phyloP scores from a whole-genome alignment of 1,284 basidiomycete species.

The Sanghuangporus weigelae region DNA sequence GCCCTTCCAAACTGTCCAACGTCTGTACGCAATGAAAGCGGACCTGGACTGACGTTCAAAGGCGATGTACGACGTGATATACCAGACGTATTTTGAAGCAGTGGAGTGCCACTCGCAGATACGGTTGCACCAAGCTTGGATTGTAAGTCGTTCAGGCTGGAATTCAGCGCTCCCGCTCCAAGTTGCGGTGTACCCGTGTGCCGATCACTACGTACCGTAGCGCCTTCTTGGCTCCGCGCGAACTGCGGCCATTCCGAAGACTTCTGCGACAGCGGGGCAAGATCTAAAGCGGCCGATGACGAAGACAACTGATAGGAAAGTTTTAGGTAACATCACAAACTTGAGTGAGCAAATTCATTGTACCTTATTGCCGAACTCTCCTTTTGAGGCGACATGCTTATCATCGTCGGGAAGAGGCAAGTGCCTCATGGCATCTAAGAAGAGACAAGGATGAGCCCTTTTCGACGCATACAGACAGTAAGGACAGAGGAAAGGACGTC shows the following conservation, averaged over 20 bases:
- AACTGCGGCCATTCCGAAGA: conserved; percentile 94
- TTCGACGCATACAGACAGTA: background rate
- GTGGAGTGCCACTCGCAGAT: conserved; percentile 59
- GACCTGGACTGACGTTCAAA: conserved; percentile 20
- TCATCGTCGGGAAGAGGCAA: conserved; percentile 90
- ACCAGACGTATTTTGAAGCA: conserved; percentile 56
- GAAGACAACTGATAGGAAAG: conserved; percentile 59
- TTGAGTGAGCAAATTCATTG: conserved; percentile 20
- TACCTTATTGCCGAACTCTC: conserved; percentile 55
- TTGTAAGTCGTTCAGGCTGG: conserved; percentile 43
- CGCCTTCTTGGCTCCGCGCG: conserved; percentile 53
- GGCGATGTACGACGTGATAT: conserved; percentile 45
- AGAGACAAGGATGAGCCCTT: conserved; percentile 11
- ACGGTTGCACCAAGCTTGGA: conserved; percentile 41
- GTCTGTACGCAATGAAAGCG: conserved; percentile 21
- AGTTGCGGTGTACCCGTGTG: conserved; percentile 56
- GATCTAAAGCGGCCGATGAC: conserved; percentile 89
- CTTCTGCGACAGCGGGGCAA: conserved; percentile 86
- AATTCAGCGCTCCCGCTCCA: conserved; percentile 34
- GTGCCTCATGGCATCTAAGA: conserved; percentile 82
- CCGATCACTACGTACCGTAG: conserved; percentile 50
- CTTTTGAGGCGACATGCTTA: conserved; percentile 51
- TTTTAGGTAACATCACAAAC: conserved; percentile 12
- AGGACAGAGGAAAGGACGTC: conserved; percentile 6
- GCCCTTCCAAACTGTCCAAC: conserved; percentile 52